Percentiles rank a stretch among this genome's conserved stretches.
These are phyloP conservation scores for Staphylotrichum longicolle DNA, from an alignment of 495 filamentous ascomycete species.

Conservation along the genomic window DNA sequence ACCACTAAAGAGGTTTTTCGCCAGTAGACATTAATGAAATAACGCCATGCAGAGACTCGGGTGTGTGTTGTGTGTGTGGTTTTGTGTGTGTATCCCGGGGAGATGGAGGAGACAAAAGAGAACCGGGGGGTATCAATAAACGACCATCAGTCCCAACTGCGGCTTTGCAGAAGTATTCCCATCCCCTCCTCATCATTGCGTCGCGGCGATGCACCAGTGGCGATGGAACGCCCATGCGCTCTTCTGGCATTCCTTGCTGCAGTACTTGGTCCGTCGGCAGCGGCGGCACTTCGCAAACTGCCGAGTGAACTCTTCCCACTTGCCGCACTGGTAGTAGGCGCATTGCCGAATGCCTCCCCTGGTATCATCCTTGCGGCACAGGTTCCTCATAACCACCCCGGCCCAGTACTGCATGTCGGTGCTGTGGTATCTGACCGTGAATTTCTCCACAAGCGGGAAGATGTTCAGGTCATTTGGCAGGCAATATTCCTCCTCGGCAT, in stretches of 20 bases:
- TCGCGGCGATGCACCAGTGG: slow-evolving; percentile 90
- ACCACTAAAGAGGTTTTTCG: slow-evolving; percentile 10
- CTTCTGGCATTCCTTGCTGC: slow-evolving; percentile 99
- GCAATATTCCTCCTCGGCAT: slow-evolving; percentile 80
- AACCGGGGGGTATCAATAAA: slow-evolving; percentile 39
- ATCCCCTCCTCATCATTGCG: slow-evolving; percentile 36
- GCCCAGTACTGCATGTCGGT: slow-evolving; percentile 99
- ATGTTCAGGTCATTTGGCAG: slow-evolving; percentile 95
- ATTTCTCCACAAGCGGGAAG: slow-evolving; percentile 97
- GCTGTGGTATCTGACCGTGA: slow-evolving; percentile 90
- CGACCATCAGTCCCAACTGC: slow-evolving; percentile 23
- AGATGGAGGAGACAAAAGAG: background rate
- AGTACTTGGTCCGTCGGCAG: slow-evolving; percentile 97
- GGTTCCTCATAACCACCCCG: slow-evolving; percentile 96
- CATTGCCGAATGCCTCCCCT: slow-evolving; percentile 93
- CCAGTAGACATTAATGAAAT: slow-evolving; percentile 35
- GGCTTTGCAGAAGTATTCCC: background rate
- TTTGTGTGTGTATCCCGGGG: slow-evolving; percentile 27
- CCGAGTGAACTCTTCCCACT: slow-evolving; percentile 93
- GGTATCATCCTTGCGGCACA: slow-evolving; percentile 95
- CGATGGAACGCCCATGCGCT: slow-evolving; percentile 96
- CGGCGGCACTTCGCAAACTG: slow-evolving; percentile 98
- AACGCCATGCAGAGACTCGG: slow-evolving; percentile 32
- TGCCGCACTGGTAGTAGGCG: slow-evolving; percentile 95
- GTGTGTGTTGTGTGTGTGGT: slow-evolving; percentile 17